Percentiles rank a stretch among this genome's conserved stretches.
Evolutionary conservation across 768 basidiomycete genomes (phyloP).

Genomic region (Pholiota molesta): DNA sequence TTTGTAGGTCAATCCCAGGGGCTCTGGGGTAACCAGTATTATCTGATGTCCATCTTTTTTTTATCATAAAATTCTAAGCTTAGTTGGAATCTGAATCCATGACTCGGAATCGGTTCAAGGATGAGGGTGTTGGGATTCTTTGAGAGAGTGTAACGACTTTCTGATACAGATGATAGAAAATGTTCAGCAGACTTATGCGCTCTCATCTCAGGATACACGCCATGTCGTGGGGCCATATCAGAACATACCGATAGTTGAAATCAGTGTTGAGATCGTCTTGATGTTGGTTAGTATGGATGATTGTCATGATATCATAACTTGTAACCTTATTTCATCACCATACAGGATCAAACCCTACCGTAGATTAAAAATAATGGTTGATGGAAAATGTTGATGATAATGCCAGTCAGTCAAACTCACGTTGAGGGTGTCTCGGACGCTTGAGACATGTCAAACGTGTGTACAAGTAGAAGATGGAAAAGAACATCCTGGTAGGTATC

Average conservation of each 20-base stretch:
- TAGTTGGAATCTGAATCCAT: background rate
- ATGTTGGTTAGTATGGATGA: background rate
- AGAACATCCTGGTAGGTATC: background rate
- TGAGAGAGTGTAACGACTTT: background rate
- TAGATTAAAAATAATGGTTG: background rate
- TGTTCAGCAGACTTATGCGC: background rate
- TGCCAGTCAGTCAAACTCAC: background rate
- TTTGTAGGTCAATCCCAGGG: too few relatives aligned
- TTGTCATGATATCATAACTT: slow-evolving; percentile 2
- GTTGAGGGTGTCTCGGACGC: background rate
- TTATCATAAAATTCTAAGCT: too few relatives aligned
- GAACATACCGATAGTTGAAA: background rate
- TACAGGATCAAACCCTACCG: background rate
- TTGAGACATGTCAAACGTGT: background rate
- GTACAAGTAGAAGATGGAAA: background rate
- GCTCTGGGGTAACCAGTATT: too few relatives aligned
- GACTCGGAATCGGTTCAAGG: background rate
- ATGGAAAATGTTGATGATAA: background rate
- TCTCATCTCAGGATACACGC: background rate
- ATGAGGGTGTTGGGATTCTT: background rate
- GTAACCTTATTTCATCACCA: background rate
- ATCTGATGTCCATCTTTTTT: too few relatives aligned
- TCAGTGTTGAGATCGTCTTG: background rate
- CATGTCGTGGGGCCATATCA: background rate
- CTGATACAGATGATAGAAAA: background rate